Evolutionary conservation across 768 basidiomycete genomes (phyloP), one percentile per base, ranked within the genome.

Genomic region (Tricholoma sp.): DNA sequence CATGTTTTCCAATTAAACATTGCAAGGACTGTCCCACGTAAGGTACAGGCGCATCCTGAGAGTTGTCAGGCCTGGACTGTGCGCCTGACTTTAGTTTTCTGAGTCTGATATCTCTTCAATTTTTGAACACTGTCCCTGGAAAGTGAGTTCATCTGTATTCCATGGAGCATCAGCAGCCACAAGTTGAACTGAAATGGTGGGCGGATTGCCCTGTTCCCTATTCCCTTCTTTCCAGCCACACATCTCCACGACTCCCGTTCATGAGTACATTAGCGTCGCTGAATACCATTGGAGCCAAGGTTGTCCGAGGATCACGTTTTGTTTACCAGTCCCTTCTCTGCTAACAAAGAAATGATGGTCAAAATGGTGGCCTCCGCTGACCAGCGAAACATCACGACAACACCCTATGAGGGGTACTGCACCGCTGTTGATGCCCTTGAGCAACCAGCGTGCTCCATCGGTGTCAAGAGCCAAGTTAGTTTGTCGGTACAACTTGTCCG

Each of bases 281-380:
- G 57, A 50, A 31, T 56, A 67, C 66, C 64, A 65, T 28, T 64
- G 60, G 7, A 67, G 58, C 64, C 61, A 65, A 1, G 66, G 66
- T 24, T 67, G 66, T 2, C 63, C 63, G 1, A 67, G 49, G 13
- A 67, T 64, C 2, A 62, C 50, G 28, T 67, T 65, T n/a, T 64
- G 56, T 2, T 41, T 36, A 10, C 15, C 31, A 1, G 49, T 45
- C 7, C 18, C 57, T 5, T 55, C 37, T 0, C 39, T 7, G 24
- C 54, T 55, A 8, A 70, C 57, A 20, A 70, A 70, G 24, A 68
- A 62, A 39, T 70, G 68, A 36, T 68, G 69, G 29, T 61, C 56
- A 42, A 70, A 69, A 13, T 55, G 47, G 33, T 62, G 55, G 0
- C 63, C 61, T 0, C 62, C 63, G 13, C 41, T 17, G 17, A 42